Evolutionary conservation across 2,329 filamentous ascomycete species (phyloP), one percentile per base, ranked within the genome.

Genomic region (Claviceps paspali): DNA sequence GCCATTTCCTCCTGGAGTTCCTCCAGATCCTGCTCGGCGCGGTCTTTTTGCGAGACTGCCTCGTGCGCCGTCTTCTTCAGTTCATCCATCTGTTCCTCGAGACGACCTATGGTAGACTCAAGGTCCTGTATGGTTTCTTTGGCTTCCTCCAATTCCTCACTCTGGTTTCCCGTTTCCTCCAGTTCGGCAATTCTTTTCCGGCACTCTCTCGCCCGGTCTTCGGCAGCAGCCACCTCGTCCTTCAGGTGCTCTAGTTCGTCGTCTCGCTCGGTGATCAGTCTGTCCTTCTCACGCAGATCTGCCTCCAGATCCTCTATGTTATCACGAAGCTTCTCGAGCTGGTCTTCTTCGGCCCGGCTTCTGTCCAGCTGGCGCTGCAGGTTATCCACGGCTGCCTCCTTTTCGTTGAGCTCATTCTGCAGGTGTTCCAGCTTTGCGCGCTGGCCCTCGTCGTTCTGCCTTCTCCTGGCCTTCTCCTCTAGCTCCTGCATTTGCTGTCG

Each of bases 401-500:
- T 73, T 26, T 73, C 67, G 21, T 76, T 65, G 4, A 81, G 51
- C 22, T 61, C 55, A 38, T 65, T 65, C 15, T 70, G 70, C 22
- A 86, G 54, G 32, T 64, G 63, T 24, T 77, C 68, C 28, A 76
- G 52, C 49, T 78, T 75, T 18, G 62, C 63, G 35, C 74, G 76
- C 46, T 84, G 70, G 41, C 67, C 73, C 45, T 85, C 76, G 49
- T 86, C 78, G 9, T 72, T 73, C 44, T 85, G 77, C 49, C 80
- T 81, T 49, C 74, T 74, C 57, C 84, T 85, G 38, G 84, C 70
- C 50, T 81, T 82, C 42, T 92, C 82, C 44, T 87, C 82, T 42
- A 93, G 73, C 44, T 92, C 83, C 39, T 79, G 62, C 45, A 95
- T 76, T 53, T 94, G 83, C 48, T 81, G 68, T 38, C 81, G 76